Base-by-base conservation (phyloP, 192 early-diverging fungal species). In the Mortierella hygrophila region DNA sequence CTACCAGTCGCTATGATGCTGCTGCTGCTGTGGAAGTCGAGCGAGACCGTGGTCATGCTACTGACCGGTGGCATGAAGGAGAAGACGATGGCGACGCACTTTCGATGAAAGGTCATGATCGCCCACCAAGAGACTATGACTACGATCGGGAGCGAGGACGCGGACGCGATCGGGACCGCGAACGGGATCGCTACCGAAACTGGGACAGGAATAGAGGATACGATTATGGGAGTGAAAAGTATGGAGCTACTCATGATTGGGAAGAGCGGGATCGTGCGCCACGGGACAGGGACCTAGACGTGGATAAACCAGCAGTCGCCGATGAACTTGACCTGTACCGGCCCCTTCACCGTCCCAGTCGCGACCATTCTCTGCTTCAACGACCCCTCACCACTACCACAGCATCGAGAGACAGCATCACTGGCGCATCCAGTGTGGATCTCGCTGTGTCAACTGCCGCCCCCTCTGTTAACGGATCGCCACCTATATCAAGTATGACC, bases 1-100 rank as follows among this genome's bases (percentile, higher is more conserved):
- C 63, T 13, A 46, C 63, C 15, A 40, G 16, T 32, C 72, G 69
- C 15, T 76, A 79, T 55, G 78, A 79, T 11, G 55, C 57, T 54
- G 38, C 47, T 18, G 83, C 75, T 2, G 68, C 57, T 42, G 40
- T 32, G 23, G 78, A 85, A 13, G 38, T 29, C 18, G 83, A 80
- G 6, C 83, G 83, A n/a, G 83, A 85, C 35, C 68, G 78, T 8
- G 20, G 46, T 35, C 42, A 63, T 23, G 23, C 35, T 15, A 32
- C 44, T 44, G 29, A 47, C 68, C 83, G 72, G 0, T 80, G 83
- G 83, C 75, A 77, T 37, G 78, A 80, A 57, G 84, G 84, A 2
- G 84, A 86, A 16, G 84, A 80, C 29, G 84, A 78, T n/a, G 75
- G 70, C 40, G 84, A 86, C 13, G 38, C 77, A n/a, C 79, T 18